Percentiles rank a stretch among this genome's conserved stretches.
Evolutionary conservation across 257 asterid species (phyloP).

Genomic region (Ilex aquifolium): DNA sequence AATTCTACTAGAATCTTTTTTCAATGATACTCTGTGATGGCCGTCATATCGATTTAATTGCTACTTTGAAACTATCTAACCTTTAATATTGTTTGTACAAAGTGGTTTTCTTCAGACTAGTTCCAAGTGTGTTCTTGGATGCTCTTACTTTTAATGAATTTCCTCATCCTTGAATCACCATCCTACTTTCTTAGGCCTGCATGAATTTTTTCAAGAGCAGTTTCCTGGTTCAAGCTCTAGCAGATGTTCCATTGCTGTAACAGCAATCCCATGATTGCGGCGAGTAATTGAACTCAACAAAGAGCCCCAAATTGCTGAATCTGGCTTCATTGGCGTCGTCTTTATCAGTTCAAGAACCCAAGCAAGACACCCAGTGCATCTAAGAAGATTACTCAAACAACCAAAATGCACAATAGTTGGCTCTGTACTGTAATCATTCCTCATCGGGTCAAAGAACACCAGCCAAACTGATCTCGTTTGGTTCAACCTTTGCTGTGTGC

Average conservation of each 20-base stretch:
- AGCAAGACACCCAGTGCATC: constrained; percentile 59
- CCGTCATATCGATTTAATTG: no score
- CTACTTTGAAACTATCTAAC: no score
- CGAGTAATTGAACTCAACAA: constrained; percentile 56
- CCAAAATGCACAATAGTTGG: constrained; percentile 70
- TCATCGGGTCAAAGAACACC: constrained; percentile 63
- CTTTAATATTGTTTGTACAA: no score
- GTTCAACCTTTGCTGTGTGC: constrained; percentile 41
- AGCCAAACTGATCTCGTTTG: constrained; percentile 67
- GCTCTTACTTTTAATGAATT: constrained; percentile 46
- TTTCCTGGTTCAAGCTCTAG: constrained; percentile 69
- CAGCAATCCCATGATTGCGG: constrained; percentile 55
- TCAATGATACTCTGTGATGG: no score
- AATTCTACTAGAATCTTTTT: no score
- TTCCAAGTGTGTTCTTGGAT: constrained; percentile 55
- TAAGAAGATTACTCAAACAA: constrained; percentile 62
- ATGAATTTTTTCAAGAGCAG: constrained; percentile 55
- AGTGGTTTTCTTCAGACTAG: constrained; percentile 27
- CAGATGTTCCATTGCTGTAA: constrained; percentile 49
- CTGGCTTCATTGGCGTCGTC: constrained; percentile 58
- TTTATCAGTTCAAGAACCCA: constrained; percentile 45
- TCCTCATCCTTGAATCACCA: constrained; percentile 62
- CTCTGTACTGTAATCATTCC: constrained; percentile 29
- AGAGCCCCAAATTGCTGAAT: constrained; percentile 80
- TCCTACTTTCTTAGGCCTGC: constrained; percentile 81